A percentile compares a stretch with the other conserved stretches of the same genome.
Evolutionary conservation across 805 yeast genomes (phyloP).

Genomic region (Ogataea degrootiae): DNA sequence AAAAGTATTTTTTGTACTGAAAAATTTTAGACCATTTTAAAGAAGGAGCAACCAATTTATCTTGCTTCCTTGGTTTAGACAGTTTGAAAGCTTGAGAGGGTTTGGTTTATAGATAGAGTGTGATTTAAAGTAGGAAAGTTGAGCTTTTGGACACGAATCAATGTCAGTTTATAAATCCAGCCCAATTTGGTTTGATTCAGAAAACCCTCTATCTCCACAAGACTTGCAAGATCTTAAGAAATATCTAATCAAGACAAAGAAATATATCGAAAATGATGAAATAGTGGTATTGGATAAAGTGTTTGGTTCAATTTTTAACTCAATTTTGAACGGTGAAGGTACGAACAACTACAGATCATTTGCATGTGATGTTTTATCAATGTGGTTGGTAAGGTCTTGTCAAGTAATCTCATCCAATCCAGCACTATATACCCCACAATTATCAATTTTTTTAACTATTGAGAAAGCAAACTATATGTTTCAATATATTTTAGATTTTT

Average conservation of each 20-base stretch:
- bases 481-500: conserved; percentile 57
- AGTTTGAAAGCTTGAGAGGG: too few species aligned
- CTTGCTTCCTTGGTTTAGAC: too few species aligned
- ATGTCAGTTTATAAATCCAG: too few species aligned
- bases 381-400: conserved; percentile 57
- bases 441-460: conserved; percentile 6
- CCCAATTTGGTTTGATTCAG: not conserved
- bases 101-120: too few species aligned
- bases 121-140: too few species aligned
- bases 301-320: conserved; percentile 27
- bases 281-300: conserved; percentile 4
- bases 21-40: too few species aligned
- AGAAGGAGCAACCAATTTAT: too few species aligned
- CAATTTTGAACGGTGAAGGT: conserved; percentile 31
- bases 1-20: too few species aligned
- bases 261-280: conserved; percentile 1
- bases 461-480: conserved; percentile 34
- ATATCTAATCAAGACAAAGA: conserved; percentile 14
- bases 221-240: conserved; percentile 13
- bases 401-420: conserved; percentile 30
- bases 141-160: too few species aligned
- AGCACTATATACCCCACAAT: not conserved
- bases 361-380: conserved; percentile 55
- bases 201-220: not conserved
- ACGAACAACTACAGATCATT: conserved; percentile 35